Evolutionary conservation across 2,329 filamentous ascomycete genomes (phyloP).

Genomic region (Exserohilum turcica): DNA sequence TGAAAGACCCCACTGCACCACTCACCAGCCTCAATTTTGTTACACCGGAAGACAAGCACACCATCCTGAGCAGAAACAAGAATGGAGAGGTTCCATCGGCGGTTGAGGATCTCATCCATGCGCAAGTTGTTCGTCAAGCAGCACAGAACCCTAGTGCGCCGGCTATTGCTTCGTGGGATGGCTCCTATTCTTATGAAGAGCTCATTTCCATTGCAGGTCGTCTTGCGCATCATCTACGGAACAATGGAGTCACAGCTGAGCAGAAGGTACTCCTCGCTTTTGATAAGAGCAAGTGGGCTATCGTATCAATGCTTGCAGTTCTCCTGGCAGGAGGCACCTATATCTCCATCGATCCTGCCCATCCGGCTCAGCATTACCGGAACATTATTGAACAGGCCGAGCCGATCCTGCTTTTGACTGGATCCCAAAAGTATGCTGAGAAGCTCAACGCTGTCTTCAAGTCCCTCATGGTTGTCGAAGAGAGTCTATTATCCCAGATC

Average conservation of each 20-base stretch:
- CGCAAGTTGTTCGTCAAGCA: not conserved
- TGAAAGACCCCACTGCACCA: not conserved
- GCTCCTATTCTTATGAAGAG: slow-evolving; percentile 12
- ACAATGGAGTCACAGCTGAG: slow-evolving; percentile 5
- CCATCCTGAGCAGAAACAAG: not conserved
- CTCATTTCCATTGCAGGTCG: slow-evolving; percentile 5
- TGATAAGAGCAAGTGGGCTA: slow-evolving; percentile 22
- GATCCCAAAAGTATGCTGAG: not conserved
- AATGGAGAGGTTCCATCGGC: not conserved
- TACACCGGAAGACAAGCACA: not conserved
- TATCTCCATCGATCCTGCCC: slow-evolving; percentile 31
- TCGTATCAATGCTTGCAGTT: slow-evolving; percentile 47
- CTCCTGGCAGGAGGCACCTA: slow-evolving; percentile 50
- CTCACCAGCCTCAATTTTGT: not conserved
- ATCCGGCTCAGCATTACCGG: slow-evolving; percentile 2
- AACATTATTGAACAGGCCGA: not conserved
- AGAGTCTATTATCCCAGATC: not conserved
- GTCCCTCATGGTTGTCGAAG: no score
- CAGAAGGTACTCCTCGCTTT: slow-evolving; percentile 11
- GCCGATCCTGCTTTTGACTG: not conserved
- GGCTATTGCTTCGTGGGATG: slow-evolving; percentile 13
- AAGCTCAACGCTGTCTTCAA: no score
- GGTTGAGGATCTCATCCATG: slow-evolving; percentile 8
- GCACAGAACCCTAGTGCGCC: slow-evolving; percentile 10
- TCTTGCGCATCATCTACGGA: slow-evolving; percentile 12